phyloP scores from a whole-genome alignment of 768 basidiomycete genomes.

The Suillus luteus region DNA sequence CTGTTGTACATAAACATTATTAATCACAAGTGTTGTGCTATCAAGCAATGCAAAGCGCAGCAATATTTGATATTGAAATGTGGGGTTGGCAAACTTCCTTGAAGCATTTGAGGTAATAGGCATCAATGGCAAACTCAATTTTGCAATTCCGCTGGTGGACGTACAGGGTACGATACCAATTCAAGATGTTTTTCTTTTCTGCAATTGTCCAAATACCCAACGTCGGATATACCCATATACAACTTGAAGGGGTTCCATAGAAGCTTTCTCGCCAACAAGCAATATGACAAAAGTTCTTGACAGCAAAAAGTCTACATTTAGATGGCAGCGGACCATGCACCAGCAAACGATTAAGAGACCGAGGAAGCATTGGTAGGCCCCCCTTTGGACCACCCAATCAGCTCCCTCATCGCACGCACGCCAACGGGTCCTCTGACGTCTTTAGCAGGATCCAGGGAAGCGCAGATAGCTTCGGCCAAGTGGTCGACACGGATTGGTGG shows the following conservation, averaged over 20 bases:
- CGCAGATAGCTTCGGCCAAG: conserved; percentile 82
- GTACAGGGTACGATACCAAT: not conserved
- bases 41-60: no score
- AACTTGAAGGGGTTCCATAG: no score
- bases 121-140: not conserved
- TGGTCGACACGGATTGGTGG: conserved; percentile 96
- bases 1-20: no score
- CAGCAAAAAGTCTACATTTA: no score
- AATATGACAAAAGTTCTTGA: no score
- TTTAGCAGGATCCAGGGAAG: conserved; percentile 52
- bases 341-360: not conserved
- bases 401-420: conserved; percentile 70
- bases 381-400: conserved; percentile 67
- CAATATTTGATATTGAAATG: no score
- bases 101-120: no score
- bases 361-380: conserved; percentile 16
- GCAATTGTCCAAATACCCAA: no score
- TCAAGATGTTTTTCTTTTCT: not conserved
- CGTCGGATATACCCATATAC: no score
- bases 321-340: not conserved
- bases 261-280: no score
- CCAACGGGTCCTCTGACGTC: conserved; percentile 65
- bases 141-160: not conserved
- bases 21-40: no score
- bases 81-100: no score